A percentile compares a stretch with the other conserved stretches of the same genome.
Evolutionary conservation across 352 stramenopile genomes (phyloP).

Genomic region (Thalassiosira hispida): DNA sequence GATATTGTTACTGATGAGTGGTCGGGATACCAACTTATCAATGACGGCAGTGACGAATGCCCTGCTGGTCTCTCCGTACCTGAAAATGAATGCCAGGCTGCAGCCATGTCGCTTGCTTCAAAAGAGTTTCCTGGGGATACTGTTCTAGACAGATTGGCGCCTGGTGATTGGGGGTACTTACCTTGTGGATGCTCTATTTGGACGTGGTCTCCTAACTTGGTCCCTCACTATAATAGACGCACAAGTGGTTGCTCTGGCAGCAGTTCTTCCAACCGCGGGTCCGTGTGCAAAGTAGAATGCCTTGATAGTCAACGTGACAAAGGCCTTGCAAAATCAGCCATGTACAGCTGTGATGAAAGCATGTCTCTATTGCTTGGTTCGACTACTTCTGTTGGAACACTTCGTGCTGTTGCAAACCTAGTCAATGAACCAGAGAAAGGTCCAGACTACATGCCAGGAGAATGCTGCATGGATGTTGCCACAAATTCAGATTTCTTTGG

Average conservation of each 20-base stretch:
- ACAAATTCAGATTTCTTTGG: constrained; percentile 21
- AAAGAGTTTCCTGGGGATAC: no score
- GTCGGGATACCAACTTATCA: no score
- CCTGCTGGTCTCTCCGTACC: background rate
- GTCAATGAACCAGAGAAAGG: constrained; percentile 19
- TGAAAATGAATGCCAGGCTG: background rate
- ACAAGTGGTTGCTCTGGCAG: no score
- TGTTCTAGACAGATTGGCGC: no score
- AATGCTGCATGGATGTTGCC: constrained; percentile 6
- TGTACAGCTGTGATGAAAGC: constrained; percentile 13
- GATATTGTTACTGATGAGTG: background rate
- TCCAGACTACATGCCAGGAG: constrained; percentile 5
- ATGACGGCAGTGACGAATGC: no score
- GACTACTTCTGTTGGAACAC: constrained; percentile 11
- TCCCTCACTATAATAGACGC: no score
- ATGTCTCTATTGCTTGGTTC: constrained; percentile 25
- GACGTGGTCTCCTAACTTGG: no score
- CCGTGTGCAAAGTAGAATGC: background rate
- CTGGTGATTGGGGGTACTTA: no score
- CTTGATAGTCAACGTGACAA: background rate
- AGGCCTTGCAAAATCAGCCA: background rate
- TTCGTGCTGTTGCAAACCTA: constrained; percentile 21
- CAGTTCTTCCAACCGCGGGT: background rate
- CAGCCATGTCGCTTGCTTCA: background rate
- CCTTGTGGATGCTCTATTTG: no score